Base-by-base conservation (phyloP, 441 rosid genomes). In the Biscutella laevigata region DNA sequence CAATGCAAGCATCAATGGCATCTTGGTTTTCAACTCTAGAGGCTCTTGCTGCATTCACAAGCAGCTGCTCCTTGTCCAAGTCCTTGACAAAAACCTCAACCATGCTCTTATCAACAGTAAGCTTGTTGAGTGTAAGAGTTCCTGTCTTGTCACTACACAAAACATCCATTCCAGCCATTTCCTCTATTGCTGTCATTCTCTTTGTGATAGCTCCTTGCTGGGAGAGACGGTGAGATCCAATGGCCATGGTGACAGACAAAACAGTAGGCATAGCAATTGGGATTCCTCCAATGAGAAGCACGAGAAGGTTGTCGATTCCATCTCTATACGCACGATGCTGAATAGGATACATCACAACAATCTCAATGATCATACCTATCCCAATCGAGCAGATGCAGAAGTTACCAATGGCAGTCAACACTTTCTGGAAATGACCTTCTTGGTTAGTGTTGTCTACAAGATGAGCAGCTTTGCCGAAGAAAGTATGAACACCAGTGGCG, bases 221-320 rank as follows among this genome's bases (percentile, higher is more conserved):
- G 1, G 88, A 78, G 44, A 81, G 79, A 21, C 83, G 74, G 67
- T 78, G 88, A 39, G 88, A 81, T 2, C 84, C 88, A 49, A 81
- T 81, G 13, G 88, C 84, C 84, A 81, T 81, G 10, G 88, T 78
- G 37, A 81, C 84, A 4, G 88, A 79, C 60, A 82, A 60, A 34
- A 82, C 88, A 9, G 89, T 82, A 1, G 89, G 89, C 89, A 79
- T 82, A 53, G 89, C 89, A 48, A 82, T 82, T 6, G 89, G 89
- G 21, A 79, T 82, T 6, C 89, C 89, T 35, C 89, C 83, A 19
- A 81, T 81, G 47, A 81, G 76, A 59, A 81, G 79, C 46, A 81
- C 88, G 48, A 78, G 49, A 14, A 82, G 83, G 37, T 82, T 82
- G 62, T 82, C 82, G 46, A 79, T 82, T 4, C 85, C 88, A 45